Evolutionary conservation across 179 eudicot species (phyloP).

Genomic region (Beta lomatogona): DNA sequence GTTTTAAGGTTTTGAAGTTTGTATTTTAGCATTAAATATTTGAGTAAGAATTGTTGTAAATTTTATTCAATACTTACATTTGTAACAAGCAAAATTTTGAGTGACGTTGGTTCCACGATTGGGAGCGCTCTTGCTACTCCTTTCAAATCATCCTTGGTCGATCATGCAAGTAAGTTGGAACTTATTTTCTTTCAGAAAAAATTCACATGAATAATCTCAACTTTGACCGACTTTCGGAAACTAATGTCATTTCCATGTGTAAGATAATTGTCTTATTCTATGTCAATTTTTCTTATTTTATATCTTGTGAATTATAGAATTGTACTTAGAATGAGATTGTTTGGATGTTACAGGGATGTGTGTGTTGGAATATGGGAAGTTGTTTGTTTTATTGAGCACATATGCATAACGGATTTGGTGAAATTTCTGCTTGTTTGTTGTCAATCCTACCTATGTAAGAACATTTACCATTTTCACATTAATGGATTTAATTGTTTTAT

Average conservation of each 20-base stretch:
- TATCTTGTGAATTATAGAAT: too few species aligned
- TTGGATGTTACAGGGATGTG: constrained; percentile 29
- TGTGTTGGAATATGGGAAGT: constrained; percentile 56
- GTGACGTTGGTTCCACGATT: constrained; percentile 38
- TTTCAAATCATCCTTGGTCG: constrained; percentile 41
- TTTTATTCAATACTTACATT: not conserved
- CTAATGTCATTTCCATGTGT: too few species aligned
- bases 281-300: not conserved
- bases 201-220: too few species aligned
- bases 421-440: constrained; percentile 38
- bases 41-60: too few species aligned
- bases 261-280: too few species aligned
- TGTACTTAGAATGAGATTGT: not conserved
- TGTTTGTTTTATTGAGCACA: constrained; percentile 46
- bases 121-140: constrained; percentile 46
- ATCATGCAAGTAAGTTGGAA: constrained; percentile 49
- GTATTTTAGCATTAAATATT: too few species aligned
- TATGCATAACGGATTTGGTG: constrained; percentile 41
- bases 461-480: not conserved
- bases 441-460: constrained; percentile 46
- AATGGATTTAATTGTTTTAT: too few species aligned
- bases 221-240: too few species aligned
- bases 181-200: not conserved
- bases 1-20: too few species aligned
- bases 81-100: constrained; percentile 35